These are phyloP conservation scores for Ilyonectria robusta DNA, from an alignment of 2,329 filamentous ascomycete genomes.

Conservation along the genomic window DNA sequence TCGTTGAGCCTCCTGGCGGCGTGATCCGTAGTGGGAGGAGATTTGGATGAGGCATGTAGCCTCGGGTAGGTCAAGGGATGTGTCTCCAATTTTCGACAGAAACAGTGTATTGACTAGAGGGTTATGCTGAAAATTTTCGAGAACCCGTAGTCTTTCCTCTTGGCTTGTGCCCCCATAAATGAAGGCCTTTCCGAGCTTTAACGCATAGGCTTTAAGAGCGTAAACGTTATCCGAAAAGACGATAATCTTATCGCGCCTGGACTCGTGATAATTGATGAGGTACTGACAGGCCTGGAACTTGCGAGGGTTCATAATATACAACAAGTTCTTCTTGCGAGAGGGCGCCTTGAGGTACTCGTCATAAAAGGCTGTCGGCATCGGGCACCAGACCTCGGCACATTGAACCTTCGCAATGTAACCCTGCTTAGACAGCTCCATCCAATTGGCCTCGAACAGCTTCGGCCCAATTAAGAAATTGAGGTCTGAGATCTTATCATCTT, in stretches of 20 bases:
- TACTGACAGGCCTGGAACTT: slow-evolving; percentile 97
- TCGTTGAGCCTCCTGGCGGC: slow-evolving; percentile 92
- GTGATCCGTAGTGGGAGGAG: slow-evolving; percentile 93
- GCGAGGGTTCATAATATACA: slow-evolving; percentile 92
- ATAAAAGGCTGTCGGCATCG: slow-evolving; percentile 96
- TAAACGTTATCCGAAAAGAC: slow-evolving; percentile 97
- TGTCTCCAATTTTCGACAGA: slow-evolving; percentile 95
- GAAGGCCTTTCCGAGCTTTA: slow-evolving; percentile 84
- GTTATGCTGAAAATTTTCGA: slow-evolving; percentile 94
- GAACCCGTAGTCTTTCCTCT: slow-evolving; percentile 82
- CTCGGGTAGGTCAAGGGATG: slow-evolving; percentile 91
- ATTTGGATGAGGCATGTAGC: slow-evolving; percentile 96
- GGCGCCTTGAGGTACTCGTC: slow-evolving; percentile 83
- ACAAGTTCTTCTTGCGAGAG: slow-evolving; percentile 51
- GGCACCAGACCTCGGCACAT: slow-evolving; percentile 96
- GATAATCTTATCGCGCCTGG: slow-evolving; percentile 93
- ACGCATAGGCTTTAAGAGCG: slow-evolving; percentile 84
- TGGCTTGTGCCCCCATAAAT: slow-evolving; percentile 90
- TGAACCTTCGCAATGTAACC: slow-evolving; percentile 94
- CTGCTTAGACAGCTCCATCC: slow-evolving; percentile 94
- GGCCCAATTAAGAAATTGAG: slow-evolving; percentile 94
- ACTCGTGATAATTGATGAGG: slow-evolving; percentile 93
- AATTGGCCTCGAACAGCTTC: slow-evolving; percentile 95
- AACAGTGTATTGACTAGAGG: slow-evolving; percentile 89
- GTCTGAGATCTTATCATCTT: slow-evolving; percentile 95